Evolutionary conservation across 371 early-diverging fungal genomes (phyloP).

Genomic region (Blakeslea trispora): DNA sequence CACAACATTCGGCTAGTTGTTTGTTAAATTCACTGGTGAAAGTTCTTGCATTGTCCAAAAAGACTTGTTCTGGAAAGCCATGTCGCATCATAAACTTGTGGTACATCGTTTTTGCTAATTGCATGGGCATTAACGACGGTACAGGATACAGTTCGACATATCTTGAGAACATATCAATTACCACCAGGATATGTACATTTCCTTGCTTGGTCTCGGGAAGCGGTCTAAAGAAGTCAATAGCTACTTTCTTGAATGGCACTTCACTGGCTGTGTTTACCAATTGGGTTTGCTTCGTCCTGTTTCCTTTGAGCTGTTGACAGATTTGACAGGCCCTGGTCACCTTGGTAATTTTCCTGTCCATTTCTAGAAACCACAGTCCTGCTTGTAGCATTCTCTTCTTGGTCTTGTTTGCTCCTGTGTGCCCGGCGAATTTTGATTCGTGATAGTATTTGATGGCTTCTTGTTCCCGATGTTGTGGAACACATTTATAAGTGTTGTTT

Average conservation of each 20-base stretch:
- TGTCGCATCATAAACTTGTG: not conserved
- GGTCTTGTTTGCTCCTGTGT: not conserved
- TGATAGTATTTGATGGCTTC: not conserved
- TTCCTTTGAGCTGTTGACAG: slow-evolving; percentile 8
- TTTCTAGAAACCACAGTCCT: not conserved
- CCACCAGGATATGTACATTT: not conserved
- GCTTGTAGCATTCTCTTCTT: not conserved
- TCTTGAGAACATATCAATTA: slow-evolving; percentile 1
- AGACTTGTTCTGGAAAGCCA: not conserved
- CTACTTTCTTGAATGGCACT: slow-evolving; percentile 1
- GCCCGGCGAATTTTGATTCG: not conserved
- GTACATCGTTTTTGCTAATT: not conserved
- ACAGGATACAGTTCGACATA: slow-evolving; percentile 1
- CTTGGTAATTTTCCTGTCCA: not conserved
- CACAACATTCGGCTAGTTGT: not conserved
- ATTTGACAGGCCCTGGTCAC: not conserved
- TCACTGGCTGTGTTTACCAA: not conserved
- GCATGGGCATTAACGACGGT: not conserved
- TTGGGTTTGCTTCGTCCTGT: not conserved
- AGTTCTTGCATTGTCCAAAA: slow-evolving; percentile 1
- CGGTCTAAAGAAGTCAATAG: slow-evolving; percentile 5
- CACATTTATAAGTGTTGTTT: not conserved
- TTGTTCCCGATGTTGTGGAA: not conserved
- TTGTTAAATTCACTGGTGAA: not conserved
- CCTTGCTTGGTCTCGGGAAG: not conserved